These are phyloP conservation scores for Globisporangium nagaii DNA, from an alignment of 352 stramenopile genomes.

Conservation along the genomic window DNA sequence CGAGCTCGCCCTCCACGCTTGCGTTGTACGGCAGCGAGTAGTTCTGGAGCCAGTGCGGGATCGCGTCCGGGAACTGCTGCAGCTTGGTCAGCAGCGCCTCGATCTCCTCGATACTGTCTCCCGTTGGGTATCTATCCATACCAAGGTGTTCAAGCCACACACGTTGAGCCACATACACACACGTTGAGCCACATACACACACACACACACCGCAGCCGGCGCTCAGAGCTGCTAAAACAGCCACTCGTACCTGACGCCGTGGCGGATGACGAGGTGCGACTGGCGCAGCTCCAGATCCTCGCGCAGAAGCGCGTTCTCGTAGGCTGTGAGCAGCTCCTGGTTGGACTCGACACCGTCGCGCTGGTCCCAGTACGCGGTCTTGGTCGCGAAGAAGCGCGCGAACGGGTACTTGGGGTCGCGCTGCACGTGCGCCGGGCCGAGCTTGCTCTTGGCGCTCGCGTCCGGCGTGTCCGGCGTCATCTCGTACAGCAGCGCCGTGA, in stretches of 20 bases:
- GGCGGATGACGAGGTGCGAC: constrained; percentile 52
- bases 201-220: background rate
- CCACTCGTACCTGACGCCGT: constrained; percentile 43
- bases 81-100: constrained; percentile 34
- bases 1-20: constrained; percentile 39
- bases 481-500: constrained; percentile 13
- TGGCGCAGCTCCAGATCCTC: constrained; percentile 50
- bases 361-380: constrained; percentile 57
- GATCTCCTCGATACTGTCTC: constrained; percentile 44
- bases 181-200: too few species aligned
- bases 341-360: constrained; percentile 16
- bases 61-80: constrained; percentile 19
- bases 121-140: constrained; percentile 42
- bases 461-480: constrained; percentile 7
- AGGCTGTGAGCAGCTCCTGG: constrained; percentile 18
- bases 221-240: too few species aligned
- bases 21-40: constrained; percentile 69
- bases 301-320: constrained; percentile 18
- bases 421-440: constrained; percentile 2
- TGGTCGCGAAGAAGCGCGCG: constrained; percentile 41
- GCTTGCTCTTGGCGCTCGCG: constrained; percentile 7
- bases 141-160: background rate
- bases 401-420: constrained; percentile 13
- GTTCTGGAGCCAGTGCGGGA: constrained; percentile 54
- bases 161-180: background rate